Conservation (phyloP, 495 filamentous ascomycete species). For the Cetradonia linearis region DNA sequence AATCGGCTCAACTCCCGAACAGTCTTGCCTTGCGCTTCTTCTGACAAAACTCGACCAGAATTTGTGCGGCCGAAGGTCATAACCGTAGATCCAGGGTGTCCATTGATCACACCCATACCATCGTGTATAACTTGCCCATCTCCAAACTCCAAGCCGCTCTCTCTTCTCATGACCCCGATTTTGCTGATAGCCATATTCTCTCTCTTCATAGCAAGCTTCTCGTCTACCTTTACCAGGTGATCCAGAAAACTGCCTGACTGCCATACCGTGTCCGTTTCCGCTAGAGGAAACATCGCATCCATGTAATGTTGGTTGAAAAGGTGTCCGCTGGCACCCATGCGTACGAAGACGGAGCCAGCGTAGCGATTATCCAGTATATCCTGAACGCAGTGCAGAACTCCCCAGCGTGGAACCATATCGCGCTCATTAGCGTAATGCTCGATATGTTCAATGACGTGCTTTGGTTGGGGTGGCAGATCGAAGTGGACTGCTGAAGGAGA, state of each 20-base stretch:
- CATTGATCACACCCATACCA: neutral
- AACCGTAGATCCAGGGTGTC: neutral
- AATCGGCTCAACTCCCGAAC: slow-evolving; percentile 58
- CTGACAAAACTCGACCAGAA: slow-evolving; percentile 16
- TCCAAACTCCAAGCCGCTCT: slow-evolving; percentile 18
- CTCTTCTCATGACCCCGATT: slow-evolving; percentile 9
- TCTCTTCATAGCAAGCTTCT: slow-evolving; percentile 9
- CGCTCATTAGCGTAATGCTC: slow-evolving; percentile 75
- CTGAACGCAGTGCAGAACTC: slow-evolving; percentile 56
- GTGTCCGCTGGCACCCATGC: slow-evolving; percentile 53
- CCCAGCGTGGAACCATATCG: slow-evolving; percentile 69
- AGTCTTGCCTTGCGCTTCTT: slow-evolving; percentile 28
- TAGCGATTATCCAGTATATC: slow-evolving; percentile 42
- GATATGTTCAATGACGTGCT: slow-evolving; percentile 53
- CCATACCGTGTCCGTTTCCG: neutral
- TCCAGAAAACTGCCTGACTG: slow-evolving; percentile 22
- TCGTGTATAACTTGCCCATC: slow-evolving; percentile 14
- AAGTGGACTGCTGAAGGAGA: slow-evolving; percentile 17
- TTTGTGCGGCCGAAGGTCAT: slow-evolving; percentile 11
- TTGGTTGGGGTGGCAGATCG: slow-evolving; percentile 21
- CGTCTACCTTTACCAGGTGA: slow-evolving; percentile 18
- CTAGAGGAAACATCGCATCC: slow-evolving; percentile 65
- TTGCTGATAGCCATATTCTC: slow-evolving; percentile 1
- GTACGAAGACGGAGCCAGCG: slow-evolving; percentile 66
- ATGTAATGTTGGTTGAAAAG: slow-evolving; percentile 75